Evolutionary conservation across 2,329 filamentous ascomycete genomes (phyloP).

Genomic region (Monosporascus cannonballus): DNA sequence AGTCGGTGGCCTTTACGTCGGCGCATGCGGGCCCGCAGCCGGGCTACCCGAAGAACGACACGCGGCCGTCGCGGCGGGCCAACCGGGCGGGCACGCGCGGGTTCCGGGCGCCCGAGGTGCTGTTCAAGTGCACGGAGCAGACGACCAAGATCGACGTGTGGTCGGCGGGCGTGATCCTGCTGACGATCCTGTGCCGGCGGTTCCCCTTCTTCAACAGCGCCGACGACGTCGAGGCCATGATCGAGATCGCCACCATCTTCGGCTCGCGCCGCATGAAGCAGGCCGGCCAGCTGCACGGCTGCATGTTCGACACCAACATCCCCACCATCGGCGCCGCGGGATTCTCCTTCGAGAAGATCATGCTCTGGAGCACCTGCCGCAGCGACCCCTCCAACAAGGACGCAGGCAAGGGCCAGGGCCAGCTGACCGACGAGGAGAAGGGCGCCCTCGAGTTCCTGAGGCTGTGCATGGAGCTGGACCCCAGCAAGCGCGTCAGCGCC

Average conservation of each 20-base stretch:
- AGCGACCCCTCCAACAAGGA: constrained; percentile 52
- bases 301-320: constrained; percentile 87
- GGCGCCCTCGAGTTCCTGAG: constrained; percentile 67
- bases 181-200: constrained; percentile 86
- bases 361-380: constrained; percentile 88
- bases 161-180: constrained; percentile 92
- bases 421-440: constrained; percentile 60
- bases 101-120: constrained; percentile 91
- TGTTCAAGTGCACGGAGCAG: constrained; percentile 95
- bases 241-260: constrained; percentile 95
- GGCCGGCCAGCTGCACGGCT: constrained; percentile 78
- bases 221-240: constrained; percentile 96
- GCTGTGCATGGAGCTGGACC: constrained; percentile 71
- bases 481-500: constrained; percentile 66
- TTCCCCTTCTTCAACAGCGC: constrained; percentile 99
- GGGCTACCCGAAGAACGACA: constrained; percentile 86
- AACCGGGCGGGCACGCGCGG: constrained; percentile 93
- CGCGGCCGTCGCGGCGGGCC: constrained; percentile 77
- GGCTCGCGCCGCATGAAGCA: constrained; percentile 77
- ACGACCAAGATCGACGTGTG: constrained; percentile 93
- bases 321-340: constrained; percentile 83
- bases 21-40: constrained; percentile 46
- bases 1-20: constrained; percentile 46
- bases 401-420: constrained; percentile 33
- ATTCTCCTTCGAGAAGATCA: constrained; percentile 86